These are phyloP conservation scores for Coemansia sp. DNA, from an alignment of 192 early-diverging fungal genomes.

Conservation along the genomic window DNA sequence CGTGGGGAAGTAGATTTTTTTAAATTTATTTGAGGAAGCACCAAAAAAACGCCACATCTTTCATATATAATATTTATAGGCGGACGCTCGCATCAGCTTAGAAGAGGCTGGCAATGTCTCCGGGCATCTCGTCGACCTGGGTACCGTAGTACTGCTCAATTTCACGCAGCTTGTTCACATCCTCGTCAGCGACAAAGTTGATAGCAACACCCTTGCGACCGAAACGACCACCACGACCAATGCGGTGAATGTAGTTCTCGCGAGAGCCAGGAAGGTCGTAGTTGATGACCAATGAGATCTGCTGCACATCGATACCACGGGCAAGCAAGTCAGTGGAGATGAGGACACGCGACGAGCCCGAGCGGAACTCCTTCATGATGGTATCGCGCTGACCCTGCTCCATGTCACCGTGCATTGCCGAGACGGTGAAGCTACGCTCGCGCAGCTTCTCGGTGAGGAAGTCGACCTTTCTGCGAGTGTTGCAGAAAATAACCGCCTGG, in stretches of 20 bases:
- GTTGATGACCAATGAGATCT: conserved; percentile 99
- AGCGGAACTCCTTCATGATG: conserved; percentile 99
- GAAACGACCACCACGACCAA: conserved; percentile 99
- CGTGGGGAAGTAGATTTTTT: no score
- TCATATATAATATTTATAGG: conserved; percentile 6
- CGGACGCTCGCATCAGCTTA: conserved; percentile 18
- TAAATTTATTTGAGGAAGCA: background rate
- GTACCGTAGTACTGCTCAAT: conserved; percentile 99
- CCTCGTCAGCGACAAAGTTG: conserved; percentile 99
- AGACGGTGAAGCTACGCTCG: conserved; percentile 91
- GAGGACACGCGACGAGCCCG: conserved; percentile 94
- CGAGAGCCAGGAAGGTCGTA: conserved; percentile 97
- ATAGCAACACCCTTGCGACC: conserved; percentile 99
- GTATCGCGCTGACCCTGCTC: conserved; percentile 92
- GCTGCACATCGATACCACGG: conserved; percentile 99
- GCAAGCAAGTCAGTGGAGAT: conserved; percentile 97
- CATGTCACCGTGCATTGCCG: conserved; percentile 99
- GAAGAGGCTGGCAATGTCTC: conserved; percentile 94
- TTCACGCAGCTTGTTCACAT: conserved; percentile 83
- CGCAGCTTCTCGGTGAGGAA: conserved; percentile 98
- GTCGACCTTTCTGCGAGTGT: conserved; percentile 99
- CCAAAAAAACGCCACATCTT: background rate
- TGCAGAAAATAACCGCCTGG: conserved; percentile 99
- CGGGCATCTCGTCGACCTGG: conserved; percentile 99
- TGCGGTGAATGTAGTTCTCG: conserved; percentile 99